Evolutionary conservation across 805 yeast genomes (phyloP).

Genomic region (Nakazawaea molendinolei): DNA sequence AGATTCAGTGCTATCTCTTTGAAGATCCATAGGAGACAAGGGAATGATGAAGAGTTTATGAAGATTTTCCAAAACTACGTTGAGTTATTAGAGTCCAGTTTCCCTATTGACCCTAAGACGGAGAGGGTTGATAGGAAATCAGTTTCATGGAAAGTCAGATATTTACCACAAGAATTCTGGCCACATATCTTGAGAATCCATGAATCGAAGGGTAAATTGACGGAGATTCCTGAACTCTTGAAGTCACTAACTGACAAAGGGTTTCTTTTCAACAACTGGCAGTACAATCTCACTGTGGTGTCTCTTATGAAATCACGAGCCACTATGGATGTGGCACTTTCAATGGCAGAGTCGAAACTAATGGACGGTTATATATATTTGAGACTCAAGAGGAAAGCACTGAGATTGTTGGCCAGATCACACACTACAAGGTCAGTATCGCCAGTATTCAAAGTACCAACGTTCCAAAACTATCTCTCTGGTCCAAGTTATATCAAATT

Average conservation of each 20-base stretch:
- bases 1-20: conserved; percentile 7
- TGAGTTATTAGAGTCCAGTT: not conserved
- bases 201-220: conserved; percentile 18
- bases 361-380: conserved; percentile 18
- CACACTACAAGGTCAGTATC: no score
- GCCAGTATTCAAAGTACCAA: no score
- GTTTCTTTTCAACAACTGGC: conserved; percentile 20
- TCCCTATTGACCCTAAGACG: conserved; percentile 4
- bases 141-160: conserved; percentile 19
- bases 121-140: conserved; percentile 1
- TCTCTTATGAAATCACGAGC: conserved; percentile 16
- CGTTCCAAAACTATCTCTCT: no score
- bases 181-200: conserved; percentile 23
- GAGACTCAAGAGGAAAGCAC: conserved; percentile 6
- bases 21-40: conserved; percentile 8
- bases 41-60: conserved; percentile 7
- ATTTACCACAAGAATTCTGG: conserved; percentile 23
- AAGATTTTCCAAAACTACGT: conserved; percentile 3
- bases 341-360: conserved; percentile 21
- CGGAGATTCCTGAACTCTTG: conserved; percentile 15
- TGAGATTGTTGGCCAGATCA: conserved; percentile 1
- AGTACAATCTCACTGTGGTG: conserved; percentile 23
- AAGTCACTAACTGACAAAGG: conserved; percentile 17
- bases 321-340: conserved; percentile 18
- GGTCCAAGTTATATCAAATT: conserved; percentile 9